Evolutionary conservation across 768 basidiomycete genomes (phyloP), one percentile per base, ranked within the genome.

Genomic region (Cystofilobasidium bisporidii): DNA sequence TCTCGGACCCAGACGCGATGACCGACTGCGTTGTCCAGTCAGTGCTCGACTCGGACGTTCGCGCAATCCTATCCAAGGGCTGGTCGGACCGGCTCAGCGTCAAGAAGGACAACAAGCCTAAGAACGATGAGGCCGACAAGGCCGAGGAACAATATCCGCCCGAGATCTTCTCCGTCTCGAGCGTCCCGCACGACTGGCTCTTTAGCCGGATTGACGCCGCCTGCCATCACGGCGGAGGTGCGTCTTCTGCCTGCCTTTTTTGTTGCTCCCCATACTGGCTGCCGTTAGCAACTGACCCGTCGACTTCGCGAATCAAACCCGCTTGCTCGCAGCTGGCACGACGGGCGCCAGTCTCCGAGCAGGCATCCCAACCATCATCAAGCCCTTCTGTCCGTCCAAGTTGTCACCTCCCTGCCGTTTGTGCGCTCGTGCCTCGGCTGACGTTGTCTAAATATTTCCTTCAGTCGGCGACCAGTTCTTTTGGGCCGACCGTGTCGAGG

Each of bases 401-500:
- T 48, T 64, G 9, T 11, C 58, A 32, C 32, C 11, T n/a, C n/a
- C n/a, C n/a, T n/a, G n/a, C n/a, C n/a, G n/a, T 24, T 45, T 61
- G 15, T 15, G n/a, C 36, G 11, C 40, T 4, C 59, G 1, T 41
- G n/a, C 40, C 41, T 28, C 40, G n/a, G n/a, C n/a, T n/a, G n/a
- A n/a, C n/a, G n/a, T n/a, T n/a, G n/a, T n/a, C n/a, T n/a, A n/a
- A n/a, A n/a, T 45, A 17, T 61, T 26, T 10, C n/a, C 24, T 10
- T 9, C 40, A 43, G 43, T 63, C 62, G 48, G 30, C 20, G 32
- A 53, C 76, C 93, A 97, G 73, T 90, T 87, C 76, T 94, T 97
- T 79, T 98, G 91, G 91, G 90, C 91, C 3, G 91, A 99, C 77
- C 87, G 94, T 33, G 91, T 97, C n/a, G 91, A 96, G 76, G 91